Conservation (phyloP, 352 stramenopile genomes). For the Chrysophaeum taylorii region DNA sequence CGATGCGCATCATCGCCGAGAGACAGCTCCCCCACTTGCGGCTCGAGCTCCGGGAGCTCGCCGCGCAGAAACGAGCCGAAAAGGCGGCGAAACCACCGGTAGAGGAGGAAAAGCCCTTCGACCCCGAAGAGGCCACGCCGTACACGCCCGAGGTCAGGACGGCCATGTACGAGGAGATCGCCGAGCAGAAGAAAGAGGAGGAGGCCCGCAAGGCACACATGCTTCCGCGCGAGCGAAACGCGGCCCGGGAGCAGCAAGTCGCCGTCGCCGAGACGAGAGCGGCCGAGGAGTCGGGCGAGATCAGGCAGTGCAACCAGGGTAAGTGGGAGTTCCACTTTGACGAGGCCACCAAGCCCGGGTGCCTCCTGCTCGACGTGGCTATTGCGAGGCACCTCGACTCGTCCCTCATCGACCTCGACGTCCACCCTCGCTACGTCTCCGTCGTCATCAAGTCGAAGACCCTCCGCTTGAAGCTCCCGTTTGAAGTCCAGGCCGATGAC, state of each 20-base stretch:
- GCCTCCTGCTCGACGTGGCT: conserved; percentile 61
- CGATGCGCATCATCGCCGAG: conserved; percentile 66
- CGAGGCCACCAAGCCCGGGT: conserved; percentile 44
- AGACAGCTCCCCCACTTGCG: conserved; percentile 57
- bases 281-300: conserved; percentile 23
- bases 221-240: conserved; percentile 64
- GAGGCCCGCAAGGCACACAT: conserved; percentile 59
- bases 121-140: conserved; percentile 29
- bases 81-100: conserved; percentile 5
- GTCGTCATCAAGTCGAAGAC: conserved; percentile 83
- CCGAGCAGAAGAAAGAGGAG: conserved; percentile 73
- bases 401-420: conserved; percentile 81
- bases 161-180: conserved; percentile 80
- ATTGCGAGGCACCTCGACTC: conserved; percentile 73
- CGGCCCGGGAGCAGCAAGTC: conserved; percentile 64
- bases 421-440: conserved; percentile 78
- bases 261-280: conserved; percentile 31
- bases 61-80: not conserved
- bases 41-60: conserved; percentile 24
- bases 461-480: conserved; percentile 45
- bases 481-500: conserved; percentile 42
- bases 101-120: conserved; percentile 17
- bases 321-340: conserved; percentile 72
- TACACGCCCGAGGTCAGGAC: conserved; percentile 35
- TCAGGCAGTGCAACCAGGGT: conserved; percentile 75